Percentiles rank a stretch among this genome's conserved stretches.
These are phyloP conservation scores for Pichia thaimueangensis DNA, from an alignment of 805 yeast genomes.

Conservation along the genomic window DNA sequence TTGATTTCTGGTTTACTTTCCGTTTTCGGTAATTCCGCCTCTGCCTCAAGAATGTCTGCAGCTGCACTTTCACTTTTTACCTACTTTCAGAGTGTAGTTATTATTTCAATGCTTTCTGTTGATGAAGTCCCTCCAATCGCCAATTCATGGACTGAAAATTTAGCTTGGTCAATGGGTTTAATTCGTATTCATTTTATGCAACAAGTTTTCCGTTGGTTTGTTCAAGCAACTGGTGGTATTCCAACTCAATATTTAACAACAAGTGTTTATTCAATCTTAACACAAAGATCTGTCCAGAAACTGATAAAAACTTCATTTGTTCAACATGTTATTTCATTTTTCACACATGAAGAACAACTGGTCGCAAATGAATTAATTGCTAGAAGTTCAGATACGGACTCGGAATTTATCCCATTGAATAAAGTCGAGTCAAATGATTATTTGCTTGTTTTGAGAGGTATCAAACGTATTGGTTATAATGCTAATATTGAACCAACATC, in stretches of 20 bases:
- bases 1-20: conserved; percentile 76
- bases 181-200: conserved; percentile 80
- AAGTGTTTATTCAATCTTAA: conserved; percentile 59
- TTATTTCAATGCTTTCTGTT: conserved; percentile 79
- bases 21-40: conserved; percentile 78
- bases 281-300: conserved; percentile 45
- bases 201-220: conserved; percentile 74
- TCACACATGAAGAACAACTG: conserved; percentile 1
- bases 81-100: conserved; percentile 84
- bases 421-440: conserved; percentile 46
- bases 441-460: conserved; percentile 75
- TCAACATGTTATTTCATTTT: conserved; percentile 14
- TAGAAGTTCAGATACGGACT: conserved; percentile 1
- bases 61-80: conserved; percentile 76
- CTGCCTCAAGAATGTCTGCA: conserved; percentile 85
- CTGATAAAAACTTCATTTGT: conserved; percentile 16
- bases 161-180: conserved; percentile 94
- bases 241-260: conserved; percentile 65
- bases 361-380: not conserved
- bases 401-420: conserved; percentile 16
- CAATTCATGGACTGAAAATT: conserved; percentile 83
- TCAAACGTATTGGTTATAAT: conserved; percentile 71
- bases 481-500: conserved; percentile 78
- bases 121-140: conserved; percentile 89
- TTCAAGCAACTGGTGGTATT: conserved; percentile 82